These are phyloP conservation scores for Coniella vitis DNA, from an alignment of 2,329 filamentous ascomycete genomes.

Conservation along the genomic window DNA sequence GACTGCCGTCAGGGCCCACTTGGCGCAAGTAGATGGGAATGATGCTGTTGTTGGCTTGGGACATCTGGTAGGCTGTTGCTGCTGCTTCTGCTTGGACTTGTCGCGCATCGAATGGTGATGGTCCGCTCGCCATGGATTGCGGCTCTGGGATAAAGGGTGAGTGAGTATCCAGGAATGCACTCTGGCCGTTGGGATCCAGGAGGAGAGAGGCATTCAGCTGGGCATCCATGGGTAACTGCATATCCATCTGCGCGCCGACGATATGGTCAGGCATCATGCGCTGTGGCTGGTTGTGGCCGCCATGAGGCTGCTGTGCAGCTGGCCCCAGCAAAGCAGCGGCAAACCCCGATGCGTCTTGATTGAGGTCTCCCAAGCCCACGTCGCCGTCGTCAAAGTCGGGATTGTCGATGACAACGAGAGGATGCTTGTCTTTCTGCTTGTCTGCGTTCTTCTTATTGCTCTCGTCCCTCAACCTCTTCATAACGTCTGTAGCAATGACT, in stretches of 20 bases:
- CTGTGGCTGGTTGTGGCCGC: neutral
- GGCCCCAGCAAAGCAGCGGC: conserved; percentile 8
- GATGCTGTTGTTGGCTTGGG: conserved; percentile 7
- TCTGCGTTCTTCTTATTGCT: conserved; percentile 39
- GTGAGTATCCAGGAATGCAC: conserved; percentile 27
- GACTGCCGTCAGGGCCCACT: conserved; percentile 51
- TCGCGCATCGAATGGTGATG: conserved; percentile 14
- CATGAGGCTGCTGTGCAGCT: conserved; percentile 14
- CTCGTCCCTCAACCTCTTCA: conserved; percentile 69
- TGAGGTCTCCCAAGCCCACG: neutral
- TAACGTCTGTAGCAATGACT: conserved; percentile 65
- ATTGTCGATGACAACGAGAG: conserved; percentile 19
- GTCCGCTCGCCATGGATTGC: conserved; percentile 19
- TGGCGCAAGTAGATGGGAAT: conserved; percentile 63
- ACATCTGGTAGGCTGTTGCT: conserved; percentile 4
- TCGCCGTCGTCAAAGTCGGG: conserved; percentile 34
- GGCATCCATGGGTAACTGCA: conserved; percentile 45
- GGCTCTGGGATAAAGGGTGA: conserved; percentile 23
- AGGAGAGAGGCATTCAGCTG: conserved; percentile 32
- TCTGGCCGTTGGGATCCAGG: conserved; percentile 31
- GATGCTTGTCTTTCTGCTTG: conserved; percentile 8
- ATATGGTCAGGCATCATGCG: conserved; percentile 15
- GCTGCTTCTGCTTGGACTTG: neutral
- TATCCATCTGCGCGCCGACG: conserved; percentile 17
- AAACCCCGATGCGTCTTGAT: conserved; percentile 5